Base-by-base conservation (phyloP, 371 early-diverging fungal species). In the Mortierella sp. region DNA sequence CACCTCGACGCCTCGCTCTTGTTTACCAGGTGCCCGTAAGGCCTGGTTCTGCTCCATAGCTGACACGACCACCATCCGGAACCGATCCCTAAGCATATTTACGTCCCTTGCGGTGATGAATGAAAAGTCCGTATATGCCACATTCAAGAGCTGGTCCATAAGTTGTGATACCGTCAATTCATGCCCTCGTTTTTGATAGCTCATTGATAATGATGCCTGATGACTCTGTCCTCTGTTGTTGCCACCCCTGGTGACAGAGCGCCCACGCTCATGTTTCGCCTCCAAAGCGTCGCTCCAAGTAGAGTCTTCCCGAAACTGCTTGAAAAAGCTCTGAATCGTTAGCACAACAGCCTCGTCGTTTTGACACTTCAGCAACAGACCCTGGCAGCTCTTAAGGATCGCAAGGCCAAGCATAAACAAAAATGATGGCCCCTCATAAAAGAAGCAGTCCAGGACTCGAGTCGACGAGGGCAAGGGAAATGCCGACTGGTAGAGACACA, bases 371-470 rank as follows among this genome's bases (percentile, higher is more conserved):
- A 88, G 50, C 24, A 90, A 64, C 53, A 71, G 62, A 14, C 28
- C 24, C 54, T 84, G 86, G 64, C 86, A 89, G 34, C 86, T 61
- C 72, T 87, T 88, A 31, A 90, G 56, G 9, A 90, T 79, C 2
- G 87, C 86, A 24, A 91, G 49, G 0, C 86, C 85, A 7, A 89
- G 54, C 83, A 84, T 84, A 60, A 90, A 89, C 64, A 88, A 56
- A 54, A 88, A 87, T 47, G 72, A 78, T 0, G 88, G 88, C 0
- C 89, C 89, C 28, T 89, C 82, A 27, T 84, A 64, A 60, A 90
- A 89, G 44, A 81, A 71, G 37, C 78, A 79, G 34, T 81, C 80
- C 60, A 81, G 24, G n/a, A 65, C 79, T 11, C 79, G 63, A 37
- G 66, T 81, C 60, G 58, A 80, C 70, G 26, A 81, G 32, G 21